These are phyloP conservation scores for Nakaseomyces bracarensis DNA, from an alignment of 1,139 yeast species.

Conservation along the genomic window DNA sequence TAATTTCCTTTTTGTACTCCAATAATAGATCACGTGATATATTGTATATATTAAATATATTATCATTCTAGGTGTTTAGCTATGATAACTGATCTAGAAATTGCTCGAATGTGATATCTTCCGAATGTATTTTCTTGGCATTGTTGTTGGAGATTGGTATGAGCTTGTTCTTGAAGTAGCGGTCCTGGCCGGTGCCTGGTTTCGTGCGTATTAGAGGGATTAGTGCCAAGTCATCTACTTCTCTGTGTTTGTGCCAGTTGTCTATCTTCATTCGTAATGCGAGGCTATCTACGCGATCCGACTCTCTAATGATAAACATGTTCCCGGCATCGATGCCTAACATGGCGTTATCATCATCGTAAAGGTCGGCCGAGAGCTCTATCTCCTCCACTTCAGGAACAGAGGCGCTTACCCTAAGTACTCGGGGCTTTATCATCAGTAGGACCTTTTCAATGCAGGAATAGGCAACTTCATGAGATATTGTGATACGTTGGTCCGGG, in stretches of 20 bases:
- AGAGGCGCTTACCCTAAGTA: not conserved
- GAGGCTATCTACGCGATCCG: not conserved
- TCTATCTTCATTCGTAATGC: not conserved
- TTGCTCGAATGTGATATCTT: constrained; percentile 14
- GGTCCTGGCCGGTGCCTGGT: constrained; percentile 18
- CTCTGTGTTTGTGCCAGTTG: not conserved
- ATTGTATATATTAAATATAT: too few relatives aligned
- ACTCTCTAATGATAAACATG: constrained; percentile 13
- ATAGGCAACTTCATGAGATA: constrained; percentile 11
- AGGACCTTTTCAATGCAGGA: constrained; percentile 5
- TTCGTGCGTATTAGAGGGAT: constrained; percentile 11
- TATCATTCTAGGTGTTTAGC: too few relatives aligned
- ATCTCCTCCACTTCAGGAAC: not conserved
- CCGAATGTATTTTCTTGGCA: constrained; percentile 10
- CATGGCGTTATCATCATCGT: not conserved
- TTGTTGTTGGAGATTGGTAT: constrained; percentile 11
- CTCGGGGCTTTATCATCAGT: constrained; percentile 1
- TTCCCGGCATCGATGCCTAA: constrained; percentile 17
- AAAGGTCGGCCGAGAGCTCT: not conserved
- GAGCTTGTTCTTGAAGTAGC: constrained; percentile 14
- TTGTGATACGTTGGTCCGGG: constrained; percentile 16
- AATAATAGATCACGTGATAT: too few relatives aligned
- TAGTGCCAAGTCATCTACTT: not conserved
- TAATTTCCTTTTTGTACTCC: too few relatives aligned
- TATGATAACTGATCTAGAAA: constrained; percentile 8